A percentile compares a stretch with the other conserved stretches of the same genome.
Evolutionary conservation across 2,329 filamentous ascomycete genomes (phyloP).

Genomic region (Corinectria fuckeliana): DNA sequence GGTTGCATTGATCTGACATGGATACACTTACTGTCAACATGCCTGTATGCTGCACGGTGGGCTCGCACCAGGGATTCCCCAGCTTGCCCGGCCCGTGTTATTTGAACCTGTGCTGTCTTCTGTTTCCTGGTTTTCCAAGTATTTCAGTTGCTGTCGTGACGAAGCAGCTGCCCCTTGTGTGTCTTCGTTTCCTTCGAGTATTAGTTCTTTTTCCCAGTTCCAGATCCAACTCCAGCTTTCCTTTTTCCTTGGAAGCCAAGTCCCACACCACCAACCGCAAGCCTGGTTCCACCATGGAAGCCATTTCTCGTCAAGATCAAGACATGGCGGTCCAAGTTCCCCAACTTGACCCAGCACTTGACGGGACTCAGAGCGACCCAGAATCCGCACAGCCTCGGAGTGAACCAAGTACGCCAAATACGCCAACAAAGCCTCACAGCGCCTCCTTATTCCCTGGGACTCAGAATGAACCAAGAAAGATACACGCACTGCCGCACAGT

Average conservation of each 20-base stretch:
- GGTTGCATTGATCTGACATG: slow-evolving; percentile 32
- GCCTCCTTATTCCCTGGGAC: too few species aligned
- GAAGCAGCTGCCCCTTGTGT: slow-evolving; percentile 4
- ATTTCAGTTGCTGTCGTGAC: slow-evolving; percentile 7
- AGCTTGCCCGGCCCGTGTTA: slow-evolving; percentile 18
- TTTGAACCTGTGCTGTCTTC: slow-evolving; percentile 28
- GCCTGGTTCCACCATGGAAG: background rate
- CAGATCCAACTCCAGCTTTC: too few species aligned
- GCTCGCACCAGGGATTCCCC: slow-evolving; percentile 17
- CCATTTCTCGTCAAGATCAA: background rate
- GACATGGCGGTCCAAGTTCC: background rate
- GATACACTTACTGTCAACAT: slow-evolving; percentile 26
- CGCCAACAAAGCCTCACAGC: background rate
- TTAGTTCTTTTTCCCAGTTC: background rate
- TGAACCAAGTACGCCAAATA: background rate
- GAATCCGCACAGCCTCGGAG: background rate
- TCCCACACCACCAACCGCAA: background rate
- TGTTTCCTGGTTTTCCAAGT: background rate
- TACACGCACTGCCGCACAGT: too few species aligned
- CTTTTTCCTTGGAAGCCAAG: background rate
- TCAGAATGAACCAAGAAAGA: background rate
- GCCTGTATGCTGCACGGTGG: slow-evolving; percentile 16
- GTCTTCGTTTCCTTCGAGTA: background rate
- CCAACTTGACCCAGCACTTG: background rate
- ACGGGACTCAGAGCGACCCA: background rate